Evolutionary conservation across 2,329 filamentous ascomycete genomes (phyloP), one percentile per base, ranked within the genome.

Genomic region (Chrysoporthe cubensis): DNA sequence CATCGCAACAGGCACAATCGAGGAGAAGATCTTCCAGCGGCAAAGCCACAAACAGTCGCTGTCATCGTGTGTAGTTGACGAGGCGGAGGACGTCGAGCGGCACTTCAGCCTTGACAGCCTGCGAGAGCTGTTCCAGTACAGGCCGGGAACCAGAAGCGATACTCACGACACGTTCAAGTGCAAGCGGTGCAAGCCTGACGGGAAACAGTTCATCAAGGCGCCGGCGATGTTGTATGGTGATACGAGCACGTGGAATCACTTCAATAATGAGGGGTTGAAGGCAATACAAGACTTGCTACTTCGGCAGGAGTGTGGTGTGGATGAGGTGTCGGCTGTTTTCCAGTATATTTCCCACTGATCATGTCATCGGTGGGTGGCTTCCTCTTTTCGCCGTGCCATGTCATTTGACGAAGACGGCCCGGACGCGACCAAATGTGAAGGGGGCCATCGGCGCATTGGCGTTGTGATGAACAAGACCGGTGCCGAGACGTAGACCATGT

Each of bases 91-190:
- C 72, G 96, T 99, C 1, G 96, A 99, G 80, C 89, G 96, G 4
- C 96, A 99, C 80, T 99, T 99, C 80, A 95, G 91, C 16, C 84
- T 97, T 1, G 96, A 98, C 76, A 94, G 91, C 65, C 83, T 99
- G 60, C 87, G 95, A 44, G 96, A 99, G 78, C 83, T 99, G 40
- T 99, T 99, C 83, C 93, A 97, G 80, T 98, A 97, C 80, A 90
- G 93, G 64, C 86, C 89, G 0, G 88, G 90, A 59, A 99, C 96
- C 0, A 90, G 84, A 18, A 97, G 93, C 74, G 96, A 99, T 75
- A 99, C 96, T 0, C 96, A 99, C 77, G 96, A 98, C 76, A 98
- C 95, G 0, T 98, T 99, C 85, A 98, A 97, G 81, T 99, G 96
- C 79, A 97, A 97, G 82, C 85, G 96, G 52, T 99, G 96, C 79